Evolutionary conservation across 768 basidiomycete species (phyloP), one percentile per base, ranked within the genome.

Genomic region (Rhizopogon rudus): DNA sequence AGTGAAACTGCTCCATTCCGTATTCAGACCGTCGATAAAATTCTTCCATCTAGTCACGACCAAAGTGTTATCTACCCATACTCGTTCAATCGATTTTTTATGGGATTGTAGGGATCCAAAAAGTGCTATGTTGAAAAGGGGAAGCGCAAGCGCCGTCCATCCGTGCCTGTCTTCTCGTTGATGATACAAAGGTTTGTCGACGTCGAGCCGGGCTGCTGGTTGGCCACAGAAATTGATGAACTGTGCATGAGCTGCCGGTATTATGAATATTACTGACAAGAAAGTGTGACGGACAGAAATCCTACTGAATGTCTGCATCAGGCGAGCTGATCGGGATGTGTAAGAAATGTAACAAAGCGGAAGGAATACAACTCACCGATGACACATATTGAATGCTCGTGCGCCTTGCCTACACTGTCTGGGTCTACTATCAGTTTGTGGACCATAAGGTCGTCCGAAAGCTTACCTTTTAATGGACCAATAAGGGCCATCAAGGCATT

Each of bases 1-100:
- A 22, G 74, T 76, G 42, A 80, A 74, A 42, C 76, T 75, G 52
- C 74, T 65, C 81, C 78, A 80, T 59, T 83, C 77, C 3, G 67
- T 66, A 35, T 69, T 73, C 29, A 81, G 64, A 16, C 73, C 72
- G 5, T 51, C 52, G 17, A 82, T 71, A 48, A 77, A 75, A 3
- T 69, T 63, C 2, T 64, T 58, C 78, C 80, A 82, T 6, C 67
- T 59, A 9, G 61, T 60, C 20, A 66, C 57, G 39, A 72, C 69
- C 55, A 79, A 69, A 5, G 74, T 67, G 1, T 64, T 59, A 62
- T 82, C 81, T 3, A 78, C 71, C 72, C 71, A 81, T 37, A 78
- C 72, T 12, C 65, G 69, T 45, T 76, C 70, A 49, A 82, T 53
- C 22, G 65, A 63, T 22, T 63, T 61, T 10, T 76, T 60, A 60